A percentile compares a stretch with the other conserved stretches of the same genome.
phyloP scores from a whole-genome alignment of 2,329 filamentous ascomycete species.

The Exophiala sp. region DNA sequence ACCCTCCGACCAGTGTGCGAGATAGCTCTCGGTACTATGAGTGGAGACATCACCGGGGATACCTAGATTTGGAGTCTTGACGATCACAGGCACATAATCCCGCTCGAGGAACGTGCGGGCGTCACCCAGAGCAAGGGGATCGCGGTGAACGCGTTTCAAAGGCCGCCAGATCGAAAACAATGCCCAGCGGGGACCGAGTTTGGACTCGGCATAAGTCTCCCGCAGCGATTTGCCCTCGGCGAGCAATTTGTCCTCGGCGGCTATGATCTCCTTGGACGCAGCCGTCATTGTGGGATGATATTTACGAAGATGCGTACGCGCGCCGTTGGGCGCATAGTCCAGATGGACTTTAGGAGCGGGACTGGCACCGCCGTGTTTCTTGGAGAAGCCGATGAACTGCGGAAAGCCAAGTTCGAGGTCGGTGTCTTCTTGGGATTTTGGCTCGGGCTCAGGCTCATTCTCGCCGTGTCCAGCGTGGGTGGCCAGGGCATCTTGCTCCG shows the following conservation, averaged over 20 bases:
- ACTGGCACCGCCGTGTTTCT: conserved; percentile 21
- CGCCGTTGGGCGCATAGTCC: conserved; percentile 31
- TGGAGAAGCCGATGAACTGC: conserved; percentile 29
- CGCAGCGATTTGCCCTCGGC: conserved; percentile 20
- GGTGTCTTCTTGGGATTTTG: conserved; percentile 18
- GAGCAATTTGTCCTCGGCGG: conserved; percentile 35
- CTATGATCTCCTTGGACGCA: conserved; percentile 26
- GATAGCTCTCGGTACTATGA: conserved; percentile 19
- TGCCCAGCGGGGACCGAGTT: conserved; percentile 24
- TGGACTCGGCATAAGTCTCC: conserved; percentile 14
- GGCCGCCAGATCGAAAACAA: conserved; percentile 27
- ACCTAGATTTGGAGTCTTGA: conserved; percentile 22
- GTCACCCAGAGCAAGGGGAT: conserved; percentile 24
- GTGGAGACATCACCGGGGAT: conserved; percentile 11
- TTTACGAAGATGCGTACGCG: conserved; percentile 29
- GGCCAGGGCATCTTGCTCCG: conserved; percentile 28
- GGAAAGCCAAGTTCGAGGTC: conserved; percentile 24
- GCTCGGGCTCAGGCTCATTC: background rate
- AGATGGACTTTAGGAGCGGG: conserved; percentile 33
- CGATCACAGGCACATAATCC: conserved; percentile 21
- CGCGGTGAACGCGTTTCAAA: conserved; percentile 23
- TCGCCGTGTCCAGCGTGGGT: conserved; percentile 23
- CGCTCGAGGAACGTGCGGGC: conserved; percentile 21
- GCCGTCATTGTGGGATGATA: conserved; percentile 27
- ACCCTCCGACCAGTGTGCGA: conserved; percentile 20